Conservation (phyloP, 148 eudicot genomes). For the Bassia scoparia region DNA sequence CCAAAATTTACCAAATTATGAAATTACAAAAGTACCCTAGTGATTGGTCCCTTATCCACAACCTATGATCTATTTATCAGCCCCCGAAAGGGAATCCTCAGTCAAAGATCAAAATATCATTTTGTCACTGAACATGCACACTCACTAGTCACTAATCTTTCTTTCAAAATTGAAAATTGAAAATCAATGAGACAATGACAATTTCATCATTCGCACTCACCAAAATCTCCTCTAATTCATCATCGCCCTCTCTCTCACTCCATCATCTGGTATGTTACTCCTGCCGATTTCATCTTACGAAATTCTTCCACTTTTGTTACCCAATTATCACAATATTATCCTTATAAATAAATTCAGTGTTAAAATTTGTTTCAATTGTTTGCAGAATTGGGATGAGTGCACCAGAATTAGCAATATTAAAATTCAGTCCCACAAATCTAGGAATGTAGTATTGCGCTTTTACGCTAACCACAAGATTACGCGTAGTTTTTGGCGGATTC, state of each 20-base stretch:
- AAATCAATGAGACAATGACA: too few species aligned
- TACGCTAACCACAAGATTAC: neutral
- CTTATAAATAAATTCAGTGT: neutral
- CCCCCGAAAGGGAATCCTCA: too few species aligned
- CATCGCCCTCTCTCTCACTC: neutral
- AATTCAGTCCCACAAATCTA: neutral
- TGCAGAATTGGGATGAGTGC: conserved; percentile 9
- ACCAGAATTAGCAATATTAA: neutral
- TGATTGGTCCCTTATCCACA: too few species aligned
- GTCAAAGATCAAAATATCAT: too few species aligned
- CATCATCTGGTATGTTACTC: neutral
- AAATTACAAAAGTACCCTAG: too few species aligned
- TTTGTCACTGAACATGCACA: too few species aligned
- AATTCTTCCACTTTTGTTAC: too few species aligned
- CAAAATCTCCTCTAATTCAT: neutral
- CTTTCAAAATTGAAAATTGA: neutral
- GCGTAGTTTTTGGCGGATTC: neutral
- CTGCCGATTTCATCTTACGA: too few species aligned
- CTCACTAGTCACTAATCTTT: neutral
- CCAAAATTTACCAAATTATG: too few species aligned
- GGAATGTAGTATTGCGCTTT: neutral
- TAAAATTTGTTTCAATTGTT: neutral
- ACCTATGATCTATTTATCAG: too few species aligned
- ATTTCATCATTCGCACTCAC: conserved; percentile 10
- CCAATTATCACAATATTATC: neutral